phyloP scores from a whole-genome alignment of 2,329 filamentous ascomycete genomes.

The Plenodomus biglobosus region DNA sequence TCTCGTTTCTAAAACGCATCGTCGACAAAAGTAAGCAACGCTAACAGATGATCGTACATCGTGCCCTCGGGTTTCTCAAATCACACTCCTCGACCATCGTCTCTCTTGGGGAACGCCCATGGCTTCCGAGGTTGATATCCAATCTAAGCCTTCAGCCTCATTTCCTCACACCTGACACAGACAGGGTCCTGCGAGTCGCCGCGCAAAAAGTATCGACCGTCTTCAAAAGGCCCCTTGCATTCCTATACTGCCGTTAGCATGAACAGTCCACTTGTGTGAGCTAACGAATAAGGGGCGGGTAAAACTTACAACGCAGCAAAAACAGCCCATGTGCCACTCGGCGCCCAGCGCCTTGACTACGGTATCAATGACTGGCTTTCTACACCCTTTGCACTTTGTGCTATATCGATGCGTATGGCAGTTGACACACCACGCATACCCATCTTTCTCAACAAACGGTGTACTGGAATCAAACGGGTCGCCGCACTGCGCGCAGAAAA shows the following conservation, averaged over 20 bases:
- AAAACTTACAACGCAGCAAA: constrained; percentile 68
- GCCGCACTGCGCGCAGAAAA: constrained; percentile 98
- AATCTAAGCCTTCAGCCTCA: constrained; percentile 59
- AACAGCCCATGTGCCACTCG: constrained; percentile 94
- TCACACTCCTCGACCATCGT: too few relatives aligned
- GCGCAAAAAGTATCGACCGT: constrained; percentile 64
- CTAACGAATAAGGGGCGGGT: background rate
- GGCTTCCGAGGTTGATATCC: too few relatives aligned
- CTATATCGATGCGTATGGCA: constrained; percentile 92
- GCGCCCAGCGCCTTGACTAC: constrained; percentile 85
- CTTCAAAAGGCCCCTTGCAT: constrained; percentile 61
- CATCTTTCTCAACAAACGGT: constrained; percentile 96
- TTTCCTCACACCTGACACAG: constrained; percentile 64
- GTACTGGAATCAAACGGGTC: constrained; percentile 67
- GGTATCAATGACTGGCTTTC: constrained; percentile 80
- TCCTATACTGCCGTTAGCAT: constrained; percentile 47
- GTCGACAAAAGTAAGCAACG: background rate
- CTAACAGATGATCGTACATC: background rate
- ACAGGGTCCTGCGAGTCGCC: constrained; percentile 61
- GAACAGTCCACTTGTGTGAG: background rate
- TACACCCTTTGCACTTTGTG: constrained; percentile 85
- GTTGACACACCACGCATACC: constrained; percentile 92
- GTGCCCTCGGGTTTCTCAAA: background rate
- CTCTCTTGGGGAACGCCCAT: too few relatives aligned
- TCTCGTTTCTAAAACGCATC: background rate